These are phyloP conservation scores for Pseudocercospora macadamiae DNA, from an alignment of 2,329 filamentous ascomycete genomes.

Conservation along the genomic window DNA sequence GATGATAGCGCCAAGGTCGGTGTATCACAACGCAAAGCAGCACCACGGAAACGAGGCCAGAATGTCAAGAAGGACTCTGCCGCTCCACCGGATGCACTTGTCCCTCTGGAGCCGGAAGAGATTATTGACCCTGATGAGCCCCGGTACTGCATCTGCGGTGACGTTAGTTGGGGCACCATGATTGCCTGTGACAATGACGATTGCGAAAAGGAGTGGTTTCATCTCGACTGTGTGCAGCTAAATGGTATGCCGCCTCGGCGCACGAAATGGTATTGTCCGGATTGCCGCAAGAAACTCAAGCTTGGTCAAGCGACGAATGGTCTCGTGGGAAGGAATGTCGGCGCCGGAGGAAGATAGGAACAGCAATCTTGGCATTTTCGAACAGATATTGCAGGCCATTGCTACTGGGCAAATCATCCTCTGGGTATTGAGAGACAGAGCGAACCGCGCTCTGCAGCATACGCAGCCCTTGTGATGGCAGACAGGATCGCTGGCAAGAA, in stretches of 20 bases:
- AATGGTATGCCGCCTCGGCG: slow-evolving; percentile 69
- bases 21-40: slow-evolving; percentile 71
- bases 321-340: slow-evolving; percentile 30
- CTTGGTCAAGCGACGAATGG: slow-evolving; percentile 36
- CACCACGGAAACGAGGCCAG: slow-evolving; percentile 61
- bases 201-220: slow-evolving; percentile 85
- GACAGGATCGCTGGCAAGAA: no score
- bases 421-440: no score
- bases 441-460: no score
- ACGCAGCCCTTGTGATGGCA: no score
- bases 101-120: slow-evolving; percentile 36
- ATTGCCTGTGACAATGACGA: slow-evolving; percentile 79
- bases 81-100: slow-evolving; percentile 15
- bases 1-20: slow-evolving; percentile 66
- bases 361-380: no score
- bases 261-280: slow-evolving; percentile 83
- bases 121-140: slow-evolving; percentile 73
- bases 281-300: slow-evolving; percentile 63
- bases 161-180: slow-evolving; percentile 82
- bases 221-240: slow-evolving; percentile 75
- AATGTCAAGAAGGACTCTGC: slow-evolving; percentile 23
- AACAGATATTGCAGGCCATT: no score
- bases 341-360: not conserved
- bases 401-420: no score
- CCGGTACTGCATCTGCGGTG: slow-evolving; percentile 75